Base-by-base conservation (phyloP, 768 basidiomycete genomes). In the Grammothele lineata region DNA sequence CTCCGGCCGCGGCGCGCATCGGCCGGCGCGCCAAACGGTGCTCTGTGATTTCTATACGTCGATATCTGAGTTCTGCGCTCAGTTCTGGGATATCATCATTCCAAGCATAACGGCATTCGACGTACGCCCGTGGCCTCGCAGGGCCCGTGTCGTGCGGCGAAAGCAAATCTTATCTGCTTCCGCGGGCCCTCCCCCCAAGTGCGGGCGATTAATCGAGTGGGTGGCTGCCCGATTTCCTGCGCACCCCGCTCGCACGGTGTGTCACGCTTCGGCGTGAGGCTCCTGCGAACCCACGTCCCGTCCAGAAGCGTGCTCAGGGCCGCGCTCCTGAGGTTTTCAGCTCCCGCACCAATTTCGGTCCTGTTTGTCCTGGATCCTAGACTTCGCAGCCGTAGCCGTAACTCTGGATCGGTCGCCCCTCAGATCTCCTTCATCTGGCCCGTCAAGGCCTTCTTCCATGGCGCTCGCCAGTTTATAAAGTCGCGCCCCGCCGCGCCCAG, bases 91-190 rank as follows among this genome's bases (percentile, higher is more conserved):
- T n/a, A n/a, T n/a, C n/a, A n/a, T n/a, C n/a, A n/a, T n/a, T n/a
- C n/a, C n/a, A n/a, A n/a, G n/a, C n/a, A n/a, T n/a, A n/a, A n/a
- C n/a, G n/a, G n/a, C 27, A 30, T 14, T 14, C 27, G 27, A 30
- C 27, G 27, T 30, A 14, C 27, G 27, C 14, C 27, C 27, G 27
- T 30, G 8, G 27, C 27, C 27, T 30, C 27, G 27, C 27, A 7
- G 27, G 27, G 27, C 27, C 8, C 8, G 27, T 14, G 27, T 14
- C 14, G 27, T 7, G 8, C 27, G 27, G 27, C 45, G 35, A 45
- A 48, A 39, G 41, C 47, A 45, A 54, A 57, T 54, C 56, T 57
- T 57, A 57, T 54, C 56, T 51, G 52, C 52, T 47, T 54, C 50
- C 38, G 45, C 38, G 48, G 45, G 26, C 43, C 37, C 27, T 34